Evolutionary conservation across 257 asterid genomes (phyloP).

Genomic region (Solanum paucissectum): DNA sequence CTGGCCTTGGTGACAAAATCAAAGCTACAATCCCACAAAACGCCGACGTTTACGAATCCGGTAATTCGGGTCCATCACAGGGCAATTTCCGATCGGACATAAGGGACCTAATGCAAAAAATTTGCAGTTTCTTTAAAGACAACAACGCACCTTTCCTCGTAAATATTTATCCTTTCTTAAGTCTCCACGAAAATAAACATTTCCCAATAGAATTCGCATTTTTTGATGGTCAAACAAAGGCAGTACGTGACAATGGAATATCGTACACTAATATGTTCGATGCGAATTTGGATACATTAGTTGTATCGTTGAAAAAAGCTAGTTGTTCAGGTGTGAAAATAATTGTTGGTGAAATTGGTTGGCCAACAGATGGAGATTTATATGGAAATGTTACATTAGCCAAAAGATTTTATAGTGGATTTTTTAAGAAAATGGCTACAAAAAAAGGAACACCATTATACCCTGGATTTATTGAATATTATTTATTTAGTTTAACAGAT

Average conservation of each 20-base stretch:
- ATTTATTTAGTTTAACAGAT: conserved; percentile 50
- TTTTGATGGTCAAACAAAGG: conserved; percentile 39
- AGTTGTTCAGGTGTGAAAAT: conserved; percentile 19
- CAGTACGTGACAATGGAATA: conserved; percentile 28
- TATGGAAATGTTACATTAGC: conserved; percentile 29
- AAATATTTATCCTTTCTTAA: conserved; percentile 61
- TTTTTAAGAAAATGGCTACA: conserved; percentile 29
- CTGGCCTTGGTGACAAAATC: conserved; percentile 53
- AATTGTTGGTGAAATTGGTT: conserved; percentile 57
- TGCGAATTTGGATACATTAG: conserved; percentile 52
- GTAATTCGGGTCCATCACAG: conserved; percentile 35
- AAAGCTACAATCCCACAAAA: conserved; percentile 84
- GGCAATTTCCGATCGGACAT: conserved; percentile 47
- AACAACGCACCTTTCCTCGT: conserved; percentile 48
- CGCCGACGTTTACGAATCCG: conserved; percentile 60
- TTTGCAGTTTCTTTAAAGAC: conserved; percentile 23
- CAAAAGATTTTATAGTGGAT: conserved; percentile 42
- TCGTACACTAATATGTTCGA: conserved; percentile 50
- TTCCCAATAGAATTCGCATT: conserved; percentile 54
- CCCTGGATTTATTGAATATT: conserved; percentile 32
- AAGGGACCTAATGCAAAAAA: conserved; percentile 25
- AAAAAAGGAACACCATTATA: conserved; percentile 52
- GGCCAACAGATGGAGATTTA: conserved; percentile 68
- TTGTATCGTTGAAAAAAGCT: conserved; percentile 31
- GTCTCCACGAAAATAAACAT: conserved; percentile 19